Evolutionary conservation across 2,329 filamentous ascomycete species (phyloP), one percentile per base, ranked within the genome.

Genomic region (Cladophialophora exuberans): DNA sequence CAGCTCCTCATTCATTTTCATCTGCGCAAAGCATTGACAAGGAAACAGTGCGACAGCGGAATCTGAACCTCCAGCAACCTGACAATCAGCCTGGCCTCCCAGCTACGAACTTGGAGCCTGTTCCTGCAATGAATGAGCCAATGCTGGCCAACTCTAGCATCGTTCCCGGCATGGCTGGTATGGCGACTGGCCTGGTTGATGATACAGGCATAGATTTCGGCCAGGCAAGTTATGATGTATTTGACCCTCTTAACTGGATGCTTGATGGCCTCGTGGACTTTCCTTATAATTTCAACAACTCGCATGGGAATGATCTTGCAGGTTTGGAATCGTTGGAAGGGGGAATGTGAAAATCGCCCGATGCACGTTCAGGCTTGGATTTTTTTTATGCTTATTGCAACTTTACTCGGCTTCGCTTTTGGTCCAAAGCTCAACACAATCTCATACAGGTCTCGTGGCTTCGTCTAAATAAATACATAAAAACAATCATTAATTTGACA

Each of bases 241-340:
- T 96, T 67, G 91, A 96, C 72, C 90, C 92, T 1, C 80, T 96
- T 65, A 90, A 93, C 70, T 97, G 92, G 92, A 90, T 96, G 78
- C 77, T 97, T 57, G 92, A 97, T 70, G 89, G 89, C 11, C 78
- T 93, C 28, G 79, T 94, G 57, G 88, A 92, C 68, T 88, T 93
- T 68, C 89, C 89, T 61, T 91, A 87, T 67, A 65, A 56, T 39
- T 65, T 65, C 43, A 61, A 48, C 46, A 58, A 49, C 22, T 30
- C 52, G 11, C 51, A 39, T 9, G 35, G 25, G 4, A 52, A 44
- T 18, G 53, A 52, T 10, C 31, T 56, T 33, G 36, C 56, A 11
- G 52, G 52, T 3, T 33, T 53, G 43, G 56, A 59, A 3, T 35
- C 56, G 15, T 31, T 59, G 30, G 56, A 43, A 13, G 49, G 49